Evolutionary conservation across 2,329 filamentous ascomycete genomes (phyloP).

Genomic region (Aspergillus aculeatus): DNA sequence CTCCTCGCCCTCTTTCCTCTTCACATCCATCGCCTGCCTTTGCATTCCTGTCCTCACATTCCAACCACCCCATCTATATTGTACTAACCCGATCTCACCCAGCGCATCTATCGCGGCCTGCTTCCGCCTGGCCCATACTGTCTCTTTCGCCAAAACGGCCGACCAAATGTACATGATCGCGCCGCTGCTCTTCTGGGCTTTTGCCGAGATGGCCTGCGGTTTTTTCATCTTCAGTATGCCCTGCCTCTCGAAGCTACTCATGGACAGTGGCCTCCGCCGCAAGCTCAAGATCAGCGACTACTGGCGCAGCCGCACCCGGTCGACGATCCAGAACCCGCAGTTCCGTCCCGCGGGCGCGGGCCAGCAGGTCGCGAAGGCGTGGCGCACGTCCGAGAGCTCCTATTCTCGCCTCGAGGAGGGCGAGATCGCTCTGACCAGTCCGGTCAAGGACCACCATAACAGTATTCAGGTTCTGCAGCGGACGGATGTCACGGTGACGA

Average conservation of each 20-base stretch:
- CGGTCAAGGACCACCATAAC: not conserved
- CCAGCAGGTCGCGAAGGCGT: not conserved
- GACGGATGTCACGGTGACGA: not conserved
- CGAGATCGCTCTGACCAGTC: not conserved
- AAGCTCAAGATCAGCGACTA: not conserved
- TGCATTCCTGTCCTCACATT: no score
- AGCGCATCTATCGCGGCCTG: conserved; percentile 45
- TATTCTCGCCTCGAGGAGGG: not conserved
- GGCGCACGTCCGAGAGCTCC: not conserved
- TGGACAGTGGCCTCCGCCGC: conserved; percentile 15
- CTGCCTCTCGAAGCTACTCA: conserved; percentile 41
- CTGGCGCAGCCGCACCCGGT: not conserved
- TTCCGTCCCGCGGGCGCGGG: not conserved
- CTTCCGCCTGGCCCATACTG: conserved; percentile 34
- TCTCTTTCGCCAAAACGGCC: conserved; percentile 12
- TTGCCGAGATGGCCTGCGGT: conserved; percentile 47
- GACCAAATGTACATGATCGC: conserved; percentile 39
- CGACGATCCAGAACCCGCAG: not conserved
- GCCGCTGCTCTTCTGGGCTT: conserved; percentile 46
- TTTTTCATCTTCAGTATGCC: conserved; percentile 46
- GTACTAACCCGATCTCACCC: not conserved
- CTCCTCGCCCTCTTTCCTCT: not conserved
- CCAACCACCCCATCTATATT: not conserved
- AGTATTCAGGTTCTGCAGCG: not conserved
- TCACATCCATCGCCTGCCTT: no score